Percentiles rank a stretch among this genome's conserved stretches.
phyloP scores from a whole-genome alignment of 176 grass and related monocot genomes.

The Typha latifolia region DNA sequence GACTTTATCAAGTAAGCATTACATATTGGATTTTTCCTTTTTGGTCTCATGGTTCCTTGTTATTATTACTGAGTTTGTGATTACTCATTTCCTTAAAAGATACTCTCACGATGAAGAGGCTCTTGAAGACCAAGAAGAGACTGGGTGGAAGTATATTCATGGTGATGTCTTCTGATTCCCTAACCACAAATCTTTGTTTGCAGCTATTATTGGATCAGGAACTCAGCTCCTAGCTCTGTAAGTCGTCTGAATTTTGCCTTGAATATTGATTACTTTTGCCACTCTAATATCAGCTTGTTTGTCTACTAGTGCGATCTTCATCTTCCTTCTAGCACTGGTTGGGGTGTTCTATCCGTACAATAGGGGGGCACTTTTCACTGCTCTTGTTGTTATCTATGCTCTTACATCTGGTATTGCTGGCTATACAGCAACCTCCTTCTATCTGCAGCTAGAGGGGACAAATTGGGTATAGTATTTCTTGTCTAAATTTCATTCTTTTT shows the following conservation, averaged over 20 bases:
- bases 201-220: slow-evolving; percentile 78
- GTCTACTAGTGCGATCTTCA: slow-evolving; percentile 61
- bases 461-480: slow-evolving; percentile 58
- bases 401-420: slow-evolving; percentile 94
- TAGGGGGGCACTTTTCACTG: slow-evolving; percentile 86
- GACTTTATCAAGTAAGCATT: slow-evolving; percentile 84
- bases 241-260: slow-evolving; percentile 18
- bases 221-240: slow-evolving; percentile 96
- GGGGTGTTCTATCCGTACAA: slow-evolving; percentile 96
- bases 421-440: slow-evolving; percentile 80
- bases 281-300: slow-evolving; percentile 18
- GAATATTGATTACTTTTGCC: slow-evolving; percentile 17
- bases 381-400: slow-evolving; percentile 89
- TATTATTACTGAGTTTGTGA: slow-evolving; percentile 13
- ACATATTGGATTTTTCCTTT: neutral
- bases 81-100: slow-evolving; percentile 25
- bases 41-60: slow-evolving; percentile 2
- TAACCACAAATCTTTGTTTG: slow-evolving; percentile 62
- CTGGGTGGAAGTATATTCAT: slow-evolving; percentile 95
- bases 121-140: slow-evolving; percentile 87
- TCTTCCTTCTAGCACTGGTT: slow-evolving; percentile 82
- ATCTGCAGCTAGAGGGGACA: slow-evolving; percentile 80
- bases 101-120: slow-evolving; percentile 84
- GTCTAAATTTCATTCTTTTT: neutral
- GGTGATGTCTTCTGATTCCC: slow-evolving; percentile 82